Evolutionary conservation across 768 basidiomycete species (phyloP).

Genomic region (Obba rivulosa): DNA sequence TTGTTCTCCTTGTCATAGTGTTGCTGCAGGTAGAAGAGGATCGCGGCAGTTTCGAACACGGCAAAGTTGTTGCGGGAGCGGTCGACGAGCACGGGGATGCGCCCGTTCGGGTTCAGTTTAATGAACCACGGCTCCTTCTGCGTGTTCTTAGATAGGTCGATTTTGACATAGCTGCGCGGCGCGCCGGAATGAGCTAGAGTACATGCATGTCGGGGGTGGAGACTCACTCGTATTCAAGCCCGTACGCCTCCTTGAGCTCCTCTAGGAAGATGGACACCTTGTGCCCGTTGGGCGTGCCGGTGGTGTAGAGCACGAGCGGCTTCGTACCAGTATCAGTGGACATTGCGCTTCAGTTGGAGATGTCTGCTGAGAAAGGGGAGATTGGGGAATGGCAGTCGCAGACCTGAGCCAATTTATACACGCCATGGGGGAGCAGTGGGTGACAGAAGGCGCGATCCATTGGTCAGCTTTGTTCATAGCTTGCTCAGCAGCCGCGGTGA

Average conservation of each 20-base stretch:
- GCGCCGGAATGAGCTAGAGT: not conserved
- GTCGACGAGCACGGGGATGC: conserved; percentile 68
- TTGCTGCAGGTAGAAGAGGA: conserved; percentile 76
- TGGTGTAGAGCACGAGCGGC: conserved; percentile 25
- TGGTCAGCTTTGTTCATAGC: too few relatives aligned
- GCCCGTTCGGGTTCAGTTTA: conserved; percentile 65
- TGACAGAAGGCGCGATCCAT: too few relatives aligned
- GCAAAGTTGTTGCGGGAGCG: conserved; percentile 52
- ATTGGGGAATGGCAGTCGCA: too few relatives aligned
- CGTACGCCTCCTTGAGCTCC: conserved; percentile 45
- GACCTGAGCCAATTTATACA: too few relatives aligned
- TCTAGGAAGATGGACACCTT: conserved; percentile 54
- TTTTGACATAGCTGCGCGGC: conserved; percentile 37
- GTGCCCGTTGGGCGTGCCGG: conserved; percentile 50
- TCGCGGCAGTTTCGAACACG: conserved; percentile 77
- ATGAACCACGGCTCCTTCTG: conserved; percentile 85
- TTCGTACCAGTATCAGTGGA: conserved; percentile 8
- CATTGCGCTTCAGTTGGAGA: not conserved
- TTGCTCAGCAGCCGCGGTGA: too few relatives aligned
- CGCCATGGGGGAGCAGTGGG: too few relatives aligned
- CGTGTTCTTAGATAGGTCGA: conserved; percentile 57
- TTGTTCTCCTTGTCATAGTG: conserved; percentile 74
- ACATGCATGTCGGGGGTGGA: not conserved
- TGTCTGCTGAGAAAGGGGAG: too few relatives aligned
- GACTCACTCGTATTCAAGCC: conserved; percentile 44